A percentile compares a stretch with the other conserved stretches of the same genome.
Conservation (phyloP, 257 asterid species). For the Petunia axillaris region DNA sequence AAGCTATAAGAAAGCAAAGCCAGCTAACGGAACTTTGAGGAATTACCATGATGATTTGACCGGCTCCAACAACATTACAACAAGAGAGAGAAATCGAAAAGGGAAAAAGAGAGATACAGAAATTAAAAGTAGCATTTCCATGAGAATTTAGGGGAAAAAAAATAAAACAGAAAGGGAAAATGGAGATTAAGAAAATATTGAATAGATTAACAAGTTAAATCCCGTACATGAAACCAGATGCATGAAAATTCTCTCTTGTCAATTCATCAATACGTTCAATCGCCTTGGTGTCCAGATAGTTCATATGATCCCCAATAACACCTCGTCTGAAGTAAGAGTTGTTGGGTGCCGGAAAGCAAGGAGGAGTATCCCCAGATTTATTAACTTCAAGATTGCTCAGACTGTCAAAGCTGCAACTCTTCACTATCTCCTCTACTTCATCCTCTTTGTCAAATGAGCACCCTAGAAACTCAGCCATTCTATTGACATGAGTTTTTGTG, state of each 20-base stretch:
- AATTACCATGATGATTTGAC: no score
- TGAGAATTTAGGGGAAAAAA: no score
- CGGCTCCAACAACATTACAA: no score
- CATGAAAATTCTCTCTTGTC: constrained; percentile 39
- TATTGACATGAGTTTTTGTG: neutral
- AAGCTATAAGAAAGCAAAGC: no score
- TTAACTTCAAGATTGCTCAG: no score
- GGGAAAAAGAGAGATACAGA: no score
- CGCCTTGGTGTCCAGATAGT: constrained; percentile 30
- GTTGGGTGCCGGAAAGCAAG: constrained; percentile 38
- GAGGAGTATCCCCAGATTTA: neutral
- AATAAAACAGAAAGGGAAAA: no score
- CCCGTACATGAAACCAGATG: constrained; percentile 41
- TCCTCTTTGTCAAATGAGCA: neutral
- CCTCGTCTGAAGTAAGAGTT: constrained; percentile 47
- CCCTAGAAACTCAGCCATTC: neutral
- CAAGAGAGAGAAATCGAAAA: no score
- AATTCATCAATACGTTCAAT: constrained; percentile 40
- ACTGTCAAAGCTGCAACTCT: no score
- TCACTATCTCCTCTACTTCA: neutral
- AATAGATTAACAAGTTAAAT: neutral
- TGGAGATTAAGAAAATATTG: no score
- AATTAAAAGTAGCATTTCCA: no score
- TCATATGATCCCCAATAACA: constrained; percentile 41
- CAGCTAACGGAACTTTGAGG: no score